A percentile compares a stretch with the other conserved stretches of the same genome.
phyloP scores from a whole-genome alignment of 2,329 filamentous ascomycete species.

The Sclerotinia glacialis region DNA sequence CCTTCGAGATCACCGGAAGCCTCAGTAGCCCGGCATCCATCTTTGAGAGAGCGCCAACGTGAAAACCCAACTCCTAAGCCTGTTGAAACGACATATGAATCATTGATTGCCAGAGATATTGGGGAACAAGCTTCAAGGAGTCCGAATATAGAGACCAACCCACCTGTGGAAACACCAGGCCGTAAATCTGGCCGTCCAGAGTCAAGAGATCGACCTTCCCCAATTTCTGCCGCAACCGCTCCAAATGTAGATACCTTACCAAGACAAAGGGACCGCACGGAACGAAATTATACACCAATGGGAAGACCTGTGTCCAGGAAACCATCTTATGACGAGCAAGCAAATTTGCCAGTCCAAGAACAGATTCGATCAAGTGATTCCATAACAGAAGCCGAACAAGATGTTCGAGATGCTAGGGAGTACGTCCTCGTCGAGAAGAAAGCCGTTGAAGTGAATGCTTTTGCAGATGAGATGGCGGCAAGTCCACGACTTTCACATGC shows the following conservation, averaged over 20 bases:
- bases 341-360: constrained; percentile 29
- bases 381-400: constrained; percentile 55
- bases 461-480: constrained; percentile 90
- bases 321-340: constrained; percentile 31
- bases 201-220: constrained; percentile 31
- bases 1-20: constrained; percentile 27
- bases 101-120: not conserved
- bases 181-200: constrained; percentile 24
- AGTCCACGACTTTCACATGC: constrained; percentile 54
- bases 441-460: constrained; percentile 92
- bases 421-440: constrained; percentile 96
- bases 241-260: constrained; percentile 33
- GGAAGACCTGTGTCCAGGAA: constrained; percentile 26
- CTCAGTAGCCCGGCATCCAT: constrained; percentile 30
- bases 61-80: not conserved
- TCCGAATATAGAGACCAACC: constrained; percentile 27
- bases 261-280: constrained; percentile 34
- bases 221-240: constrained; percentile 33
- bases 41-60: constrained; percentile 18
- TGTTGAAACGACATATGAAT: constrained; percentile 19
- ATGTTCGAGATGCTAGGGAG: constrained; percentile 85
- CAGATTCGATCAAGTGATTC: constrained; percentile 45
- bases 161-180: constrained; percentile 30
- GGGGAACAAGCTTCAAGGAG: constrained; percentile 27
- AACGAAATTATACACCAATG: constrained; percentile 19